Evolutionary conservation across 2,329 filamentous ascomycete genomes (phyloP).

Genomic region (Paramyrothecium roridum): DNA sequence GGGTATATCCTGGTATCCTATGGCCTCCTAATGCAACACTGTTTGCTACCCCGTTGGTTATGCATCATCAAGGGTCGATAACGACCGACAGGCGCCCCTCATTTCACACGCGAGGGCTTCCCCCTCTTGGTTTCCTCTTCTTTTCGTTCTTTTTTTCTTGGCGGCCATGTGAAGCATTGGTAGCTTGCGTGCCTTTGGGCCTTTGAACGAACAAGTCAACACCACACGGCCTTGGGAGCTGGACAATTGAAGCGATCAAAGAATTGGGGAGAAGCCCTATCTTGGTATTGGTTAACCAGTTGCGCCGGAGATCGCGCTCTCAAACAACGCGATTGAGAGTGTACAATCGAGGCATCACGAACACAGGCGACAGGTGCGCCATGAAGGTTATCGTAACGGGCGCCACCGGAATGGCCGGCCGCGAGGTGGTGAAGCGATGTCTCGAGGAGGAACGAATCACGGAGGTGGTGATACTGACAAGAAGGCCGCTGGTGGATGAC

Average conservation of each 20-base stretch:
- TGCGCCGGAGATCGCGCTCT: neutral
- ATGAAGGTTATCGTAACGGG: constrained; percentile 62
- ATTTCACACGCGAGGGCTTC: neutral
- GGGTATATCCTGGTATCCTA: no score
- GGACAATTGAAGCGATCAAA: no score
- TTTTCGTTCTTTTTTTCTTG: neutral
- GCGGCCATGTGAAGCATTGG: neutral
- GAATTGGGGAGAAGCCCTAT: no score
- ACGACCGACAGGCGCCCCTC: neutral
- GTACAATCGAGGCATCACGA: neutral
- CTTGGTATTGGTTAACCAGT: neutral
- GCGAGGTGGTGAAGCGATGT: constrained; percentile 48
- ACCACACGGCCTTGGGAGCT: no score
- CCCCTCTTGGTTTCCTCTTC: neutral
- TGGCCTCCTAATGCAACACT: no score
- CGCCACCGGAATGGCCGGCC: constrained; percentile 55
- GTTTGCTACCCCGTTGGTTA: neutral
- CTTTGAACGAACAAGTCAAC: neutral
- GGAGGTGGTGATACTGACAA: constrained; percentile 47
- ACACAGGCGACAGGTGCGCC: neutral
- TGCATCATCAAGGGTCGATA: neutral
- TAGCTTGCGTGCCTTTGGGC: neutral
- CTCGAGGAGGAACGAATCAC: constrained; percentile 47
- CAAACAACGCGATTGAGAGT: neutral
- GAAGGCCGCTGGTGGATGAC: constrained; percentile 40